phyloP scores from a whole-genome alignment of 2,329 filamentous ascomycete species.

The Hyphodiscus sp. region DNA sequence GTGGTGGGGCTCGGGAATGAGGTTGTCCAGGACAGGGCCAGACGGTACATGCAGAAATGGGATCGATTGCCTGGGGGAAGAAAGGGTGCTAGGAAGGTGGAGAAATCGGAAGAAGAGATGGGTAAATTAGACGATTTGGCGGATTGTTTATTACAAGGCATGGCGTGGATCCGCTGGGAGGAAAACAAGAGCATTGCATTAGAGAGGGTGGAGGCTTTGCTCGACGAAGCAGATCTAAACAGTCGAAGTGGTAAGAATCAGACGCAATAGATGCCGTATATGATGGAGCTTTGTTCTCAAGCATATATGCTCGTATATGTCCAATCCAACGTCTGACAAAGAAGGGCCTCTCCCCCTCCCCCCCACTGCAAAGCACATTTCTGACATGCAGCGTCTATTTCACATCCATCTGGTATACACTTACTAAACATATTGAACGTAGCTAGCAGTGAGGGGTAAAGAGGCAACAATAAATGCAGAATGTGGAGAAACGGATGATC shows the following conservation, averaged over 20 bases:
- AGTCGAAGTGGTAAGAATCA: not conserved
- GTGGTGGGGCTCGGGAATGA: constrained; percentile 28
- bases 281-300: not conserved
- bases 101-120: constrained; percentile 24
- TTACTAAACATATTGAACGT: constrained; percentile 1
- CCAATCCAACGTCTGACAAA: not conserved
- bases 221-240: constrained; percentile 12
- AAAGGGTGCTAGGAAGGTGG: constrained; percentile 17
- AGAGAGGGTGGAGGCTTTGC: constrained; percentile 27
- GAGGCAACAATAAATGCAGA: not conserved
- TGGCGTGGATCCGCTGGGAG: constrained; percentile 74
- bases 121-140: constrained; percentile 76
- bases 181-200: constrained; percentile 41
- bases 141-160: constrained; percentile 70
- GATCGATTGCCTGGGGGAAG: constrained; percentile 21
- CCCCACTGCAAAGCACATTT: not conserved
- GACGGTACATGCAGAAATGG: constrained; percentile 32
- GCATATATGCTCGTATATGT: not conserved
- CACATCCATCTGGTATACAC: not conserved
- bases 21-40: constrained; percentile 32
- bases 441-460: constrained; percentile 1
- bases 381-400: not conserved
- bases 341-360: no score
- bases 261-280: not conserved
- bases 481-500: not conserved